These are phyloP conservation scores for Cladosporium velox DNA, from an alignment of 2,329 filamentous ascomycete genomes.

Conservation along the genomic window DNA sequence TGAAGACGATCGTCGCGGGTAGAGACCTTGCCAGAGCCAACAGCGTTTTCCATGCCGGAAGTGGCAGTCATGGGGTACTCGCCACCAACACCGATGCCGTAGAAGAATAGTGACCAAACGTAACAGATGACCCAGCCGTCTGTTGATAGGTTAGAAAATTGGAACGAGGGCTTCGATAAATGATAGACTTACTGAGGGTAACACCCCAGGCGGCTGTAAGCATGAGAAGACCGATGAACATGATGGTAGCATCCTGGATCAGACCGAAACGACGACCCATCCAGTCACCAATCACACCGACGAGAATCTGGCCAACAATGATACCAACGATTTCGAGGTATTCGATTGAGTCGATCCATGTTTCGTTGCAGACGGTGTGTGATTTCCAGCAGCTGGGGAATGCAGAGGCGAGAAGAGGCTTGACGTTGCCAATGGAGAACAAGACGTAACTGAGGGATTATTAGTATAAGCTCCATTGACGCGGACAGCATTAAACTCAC, in stretches of 20 bases:
- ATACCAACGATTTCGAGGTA: conserved; percentile 95
- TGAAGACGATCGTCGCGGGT: conserved; percentile 92
- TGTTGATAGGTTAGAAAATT: conserved; percentile 21
- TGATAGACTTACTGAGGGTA: conserved; percentile 52
- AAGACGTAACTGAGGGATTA: conserved; percentile 72
- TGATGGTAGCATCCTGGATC: conserved; percentile 91
- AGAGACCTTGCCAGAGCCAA: conserved; percentile 81
- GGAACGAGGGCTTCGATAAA: background rate
- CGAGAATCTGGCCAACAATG: conserved; percentile 86
- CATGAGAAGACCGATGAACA: conserved; percentile 92
- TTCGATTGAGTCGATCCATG: conserved; percentile 81
- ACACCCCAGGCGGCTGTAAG: conserved; percentile 87
- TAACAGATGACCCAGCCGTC: conserved; percentile 98
- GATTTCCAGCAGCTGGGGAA: conserved; percentile 76
- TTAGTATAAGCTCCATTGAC: background rate
- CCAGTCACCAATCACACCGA: conserved; percentile 79
- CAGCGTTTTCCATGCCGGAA: conserved; percentile 77
- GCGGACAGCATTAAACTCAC: conserved; percentile 39
- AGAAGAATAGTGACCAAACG: conserved; percentile 91
- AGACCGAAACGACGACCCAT: conserved; percentile 91
- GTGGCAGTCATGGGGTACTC: conserved; percentile 98
- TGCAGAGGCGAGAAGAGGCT: conserved; percentile 73
- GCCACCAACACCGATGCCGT: conserved; percentile 72
- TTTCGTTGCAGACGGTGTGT: conserved; percentile 66
- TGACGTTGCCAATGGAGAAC: conserved; percentile 93